These are phyloP conservation scores for Kodamaea jinghongensis DNA, from an alignment of 805 yeast genomes.

Conservation along the genomic window DNA sequence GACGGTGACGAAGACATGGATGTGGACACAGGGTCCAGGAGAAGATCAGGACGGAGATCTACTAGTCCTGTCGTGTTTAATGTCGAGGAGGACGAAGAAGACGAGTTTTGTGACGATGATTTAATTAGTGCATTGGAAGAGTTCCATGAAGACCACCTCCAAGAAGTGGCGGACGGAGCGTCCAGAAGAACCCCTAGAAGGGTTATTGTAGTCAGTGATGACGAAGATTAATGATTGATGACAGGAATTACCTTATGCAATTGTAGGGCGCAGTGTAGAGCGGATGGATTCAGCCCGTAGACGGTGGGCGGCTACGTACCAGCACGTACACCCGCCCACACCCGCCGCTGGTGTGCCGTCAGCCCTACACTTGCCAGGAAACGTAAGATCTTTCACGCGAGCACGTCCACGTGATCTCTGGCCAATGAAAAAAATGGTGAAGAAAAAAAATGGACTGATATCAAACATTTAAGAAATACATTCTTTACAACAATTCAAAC, in stretches of 20 bases:
- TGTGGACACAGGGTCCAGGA: slow-evolving; percentile 4
- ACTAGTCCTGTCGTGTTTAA: slow-evolving; percentile 12
- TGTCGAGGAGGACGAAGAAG: slow-evolving; percentile 15
- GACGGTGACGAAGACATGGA: slow-evolving; percentile 3
- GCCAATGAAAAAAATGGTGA: slow-evolving; percentile 11
- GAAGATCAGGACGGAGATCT: slow-evolving; percentile 10
- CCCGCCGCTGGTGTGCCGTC: no score
- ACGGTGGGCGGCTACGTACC: no score
- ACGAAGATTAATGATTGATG: slow-evolving; percentile 12
- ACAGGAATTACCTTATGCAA: no score
- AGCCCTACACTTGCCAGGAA: no score
- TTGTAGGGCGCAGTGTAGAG: no score
- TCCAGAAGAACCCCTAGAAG: slow-evolving; percentile 12
- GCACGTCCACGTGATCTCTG: slow-evolving; percentile 1
- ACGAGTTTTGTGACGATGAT: slow-evolving; percentile 15
- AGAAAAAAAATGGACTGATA: slow-evolving; percentile 14
- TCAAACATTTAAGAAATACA: neutral
- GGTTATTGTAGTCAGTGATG: slow-evolving; percentile 19
- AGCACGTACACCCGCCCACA: no score
- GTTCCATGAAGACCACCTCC: slow-evolving; percentile 19
- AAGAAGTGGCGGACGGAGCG: slow-evolving; percentile 6
- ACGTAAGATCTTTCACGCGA: no score
- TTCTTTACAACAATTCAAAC: neutral
- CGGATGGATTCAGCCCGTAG: no score
- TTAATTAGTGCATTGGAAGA: slow-evolving; percentile 25